Evolutionary conservation across 306 rosid species (phyloP).

Genomic region (Corylus avellana): DNA sequence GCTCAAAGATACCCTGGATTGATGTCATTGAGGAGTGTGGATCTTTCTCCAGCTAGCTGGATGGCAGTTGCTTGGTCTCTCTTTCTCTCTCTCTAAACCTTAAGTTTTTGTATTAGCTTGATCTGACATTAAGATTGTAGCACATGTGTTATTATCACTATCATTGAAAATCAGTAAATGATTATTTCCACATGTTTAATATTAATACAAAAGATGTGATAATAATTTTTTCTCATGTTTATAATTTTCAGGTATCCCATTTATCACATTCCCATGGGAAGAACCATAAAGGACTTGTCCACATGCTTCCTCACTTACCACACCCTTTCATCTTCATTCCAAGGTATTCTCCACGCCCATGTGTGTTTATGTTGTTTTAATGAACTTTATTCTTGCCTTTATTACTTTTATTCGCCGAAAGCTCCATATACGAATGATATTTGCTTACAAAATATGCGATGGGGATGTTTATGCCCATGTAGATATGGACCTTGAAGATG

Average conservation of each 20-base stretch:
- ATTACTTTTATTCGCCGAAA: neutral
- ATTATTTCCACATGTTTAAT: neutral
- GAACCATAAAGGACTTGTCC: slow-evolving; percentile 84
- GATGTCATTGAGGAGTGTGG: slow-evolving; percentile 89
- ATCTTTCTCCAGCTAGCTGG: slow-evolving; percentile 99
- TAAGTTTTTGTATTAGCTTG: too few species aligned
- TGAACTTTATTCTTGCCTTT: neutral
- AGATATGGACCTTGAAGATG: slow-evolving; percentile 74
- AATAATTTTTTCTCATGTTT: neutral
- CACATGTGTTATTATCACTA: neutral
- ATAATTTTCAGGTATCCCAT: slow-evolving; percentile 84
- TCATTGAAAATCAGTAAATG: neutral
- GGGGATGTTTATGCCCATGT: neutral
- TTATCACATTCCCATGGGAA: slow-evolving; percentile 98
- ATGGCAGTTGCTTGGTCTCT: slow-evolving; percentile 91
- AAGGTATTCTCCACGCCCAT: slow-evolving; percentile 47
- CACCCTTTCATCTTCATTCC: slow-evolving; percentile 95
- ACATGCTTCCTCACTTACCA: slow-evolving; percentile 94
- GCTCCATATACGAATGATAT: neutral
- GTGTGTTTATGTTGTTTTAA: neutral
- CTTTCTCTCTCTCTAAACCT: slow-evolving; percentile 5
- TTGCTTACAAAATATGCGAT: slow-evolving; percentile 2
- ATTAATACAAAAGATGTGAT: neutral
- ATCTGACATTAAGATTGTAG: neutral
- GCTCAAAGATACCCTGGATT: slow-evolving; percentile 85